Base-by-base conservation (phyloP, 106 monocot genomes). In the Ottelia alismoides region DNA sequence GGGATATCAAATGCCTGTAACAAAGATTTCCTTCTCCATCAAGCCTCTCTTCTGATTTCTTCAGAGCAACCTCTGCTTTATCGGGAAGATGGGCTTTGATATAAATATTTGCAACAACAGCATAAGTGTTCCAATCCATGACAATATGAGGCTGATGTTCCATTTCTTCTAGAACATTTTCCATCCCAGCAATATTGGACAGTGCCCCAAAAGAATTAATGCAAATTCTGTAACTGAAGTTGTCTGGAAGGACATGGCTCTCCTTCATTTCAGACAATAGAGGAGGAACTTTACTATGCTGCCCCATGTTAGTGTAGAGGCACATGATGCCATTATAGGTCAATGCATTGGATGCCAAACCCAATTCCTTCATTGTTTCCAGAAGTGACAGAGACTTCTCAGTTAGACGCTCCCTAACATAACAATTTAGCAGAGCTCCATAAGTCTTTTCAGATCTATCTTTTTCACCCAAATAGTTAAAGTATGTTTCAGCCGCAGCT, bases 191-290 rank as follows among this genome's bases (percentile, higher is more conserved):
- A 22, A 91, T 70, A 56, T 80, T 72, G 25, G 72, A 80, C 49
- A 45, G 74, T 3, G 51, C 14, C 6, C 90, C 90, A 52, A 69
- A 81, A 30, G 90, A 80, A 67, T 80, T 81, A 44, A 81, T 91
- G 67, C 84, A 91, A 46, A 91, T 78, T 27, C 81, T 63, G 32
- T 91, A 91, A 55, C 90, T 91, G 31, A 78, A 84, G 32, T 81
- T 84, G 20, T 91, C 79, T 11, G 90, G 84, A 32, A 78, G 31
- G 46, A 91, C 67, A 22, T 63, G 63, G 31, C 76, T 66, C 11
- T 56, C 31, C 53, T 91, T 74, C 90, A 91, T 91, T 22, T 91
- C 84, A 16, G 61, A 40, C 16, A 91, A 56, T 20, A 91, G 66
- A 0, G 51, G 54, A 27, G 77, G 84, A 25, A 91, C 70, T 63